phyloP scores from a whole-genome alignment of 2,329 filamentous ascomycete species.

The Aureobasidium sp. region DNA sequence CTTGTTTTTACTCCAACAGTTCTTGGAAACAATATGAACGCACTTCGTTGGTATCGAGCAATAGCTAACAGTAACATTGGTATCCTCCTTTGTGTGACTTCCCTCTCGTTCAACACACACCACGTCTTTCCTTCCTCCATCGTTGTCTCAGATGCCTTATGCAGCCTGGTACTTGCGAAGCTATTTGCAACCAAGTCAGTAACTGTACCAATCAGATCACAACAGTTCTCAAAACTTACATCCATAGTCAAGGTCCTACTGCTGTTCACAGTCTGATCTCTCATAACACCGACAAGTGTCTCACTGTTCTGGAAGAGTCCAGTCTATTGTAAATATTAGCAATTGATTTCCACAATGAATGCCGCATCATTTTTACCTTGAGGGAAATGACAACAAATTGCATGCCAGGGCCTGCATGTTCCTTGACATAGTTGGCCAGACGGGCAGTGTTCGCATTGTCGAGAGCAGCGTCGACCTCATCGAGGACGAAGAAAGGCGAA shows the following conservation, averaged over 20 bases:
- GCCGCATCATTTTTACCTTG: conserved; percentile 43
- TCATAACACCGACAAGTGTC: conserved; percentile 88
- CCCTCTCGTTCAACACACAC: background rate
- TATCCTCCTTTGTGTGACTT: background rate
- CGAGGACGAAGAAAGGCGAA: conserved; percentile 92
- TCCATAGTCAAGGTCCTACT: conserved; percentile 88
- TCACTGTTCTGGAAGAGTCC: conserved; percentile 95
- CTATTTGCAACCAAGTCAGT: conserved; percentile 19
- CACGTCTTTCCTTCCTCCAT: background rate
- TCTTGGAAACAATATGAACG: background rate
- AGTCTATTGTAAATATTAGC: conserved; percentile 38
- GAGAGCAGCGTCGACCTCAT: conserved; percentile 96
- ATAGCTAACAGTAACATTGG: background rate
- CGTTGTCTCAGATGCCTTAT: background rate
- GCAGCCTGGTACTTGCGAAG: conserved; percentile 30
- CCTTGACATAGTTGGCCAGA: conserved; percentile 91
- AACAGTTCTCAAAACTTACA: conserved; percentile 54
- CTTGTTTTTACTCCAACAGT: too few species aligned
- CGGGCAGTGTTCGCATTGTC: conserved; percentile 96
- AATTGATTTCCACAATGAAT: background rate
- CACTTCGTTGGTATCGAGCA: background rate
- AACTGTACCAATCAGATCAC: background rate
- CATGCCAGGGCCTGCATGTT: conserved; percentile 93
- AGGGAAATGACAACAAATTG: conserved; percentile 98
- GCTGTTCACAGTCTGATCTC: conserved; percentile 89